phyloP scores from a whole-genome alignment of 1,284 basidiomycete genomes.

The Trametes sp. region DNA sequence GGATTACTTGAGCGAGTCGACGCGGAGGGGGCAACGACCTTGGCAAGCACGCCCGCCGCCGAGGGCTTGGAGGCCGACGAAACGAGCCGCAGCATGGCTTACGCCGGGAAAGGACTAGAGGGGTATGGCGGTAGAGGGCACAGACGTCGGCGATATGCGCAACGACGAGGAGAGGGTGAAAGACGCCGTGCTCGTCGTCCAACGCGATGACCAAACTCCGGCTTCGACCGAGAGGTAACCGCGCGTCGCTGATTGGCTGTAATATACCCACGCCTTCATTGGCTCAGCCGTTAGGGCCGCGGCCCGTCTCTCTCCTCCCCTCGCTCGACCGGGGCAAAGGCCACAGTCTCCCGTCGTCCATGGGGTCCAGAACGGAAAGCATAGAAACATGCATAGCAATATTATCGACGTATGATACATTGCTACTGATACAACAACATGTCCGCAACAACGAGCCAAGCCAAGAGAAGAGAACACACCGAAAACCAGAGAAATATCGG shows the following conservation, averaged over 20 bases:
- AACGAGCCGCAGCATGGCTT: slow-evolving; percentile 69
- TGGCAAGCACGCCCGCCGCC: slow-evolving; percentile 71
- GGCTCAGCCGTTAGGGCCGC: slow-evolving; percentile 3
- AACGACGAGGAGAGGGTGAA: slow-evolving; percentile 31
- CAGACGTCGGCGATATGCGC: slow-evolving; percentile 41
- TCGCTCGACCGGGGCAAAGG: not conserved
- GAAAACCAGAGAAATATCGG: slow-evolving; percentile 21
- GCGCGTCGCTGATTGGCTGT: slow-evolving; percentile 24
- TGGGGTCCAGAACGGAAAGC: not conserved
- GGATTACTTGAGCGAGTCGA: slow-evolving; percentile 51
- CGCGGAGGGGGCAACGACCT: slow-evolving; percentile 55
- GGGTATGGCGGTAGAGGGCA: slow-evolving; percentile 21
- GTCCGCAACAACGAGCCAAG: slow-evolving; percentile 26
- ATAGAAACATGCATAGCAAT: not conserved
- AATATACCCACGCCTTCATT: slow-evolving; percentile 14
- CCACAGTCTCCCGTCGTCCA: not conserved
- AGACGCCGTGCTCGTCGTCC: slow-evolving; percentile 34
- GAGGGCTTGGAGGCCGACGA: slow-evolving; percentile 60
- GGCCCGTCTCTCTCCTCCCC: not conserved
- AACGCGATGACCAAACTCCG: slow-evolving; percentile 38
- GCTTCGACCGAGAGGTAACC: slow-evolving; percentile 36
- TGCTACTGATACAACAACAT: slow-evolving; percentile 35
- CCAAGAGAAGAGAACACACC: slow-evolving; percentile 19
- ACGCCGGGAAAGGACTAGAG: slow-evolving; percentile 27
- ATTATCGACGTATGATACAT: slow-evolving; percentile 30